Evolutionary conservation across 257 asterid species (phyloP).

Genomic region (Gentiana macrophylla): DNA sequence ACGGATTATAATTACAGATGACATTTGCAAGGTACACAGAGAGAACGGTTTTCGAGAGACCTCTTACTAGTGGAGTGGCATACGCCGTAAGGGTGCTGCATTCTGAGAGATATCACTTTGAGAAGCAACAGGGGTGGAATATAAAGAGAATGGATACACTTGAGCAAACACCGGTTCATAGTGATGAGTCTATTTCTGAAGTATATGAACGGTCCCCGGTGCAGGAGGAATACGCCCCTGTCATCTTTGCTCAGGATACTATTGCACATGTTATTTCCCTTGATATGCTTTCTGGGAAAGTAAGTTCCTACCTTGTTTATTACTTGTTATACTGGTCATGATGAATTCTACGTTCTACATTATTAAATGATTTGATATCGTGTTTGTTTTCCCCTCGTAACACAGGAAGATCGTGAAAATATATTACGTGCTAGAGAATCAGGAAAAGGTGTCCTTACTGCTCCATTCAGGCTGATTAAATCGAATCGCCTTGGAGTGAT

Average conservation of each 20-base stretch:
- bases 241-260: slow-evolving; percentile 95
- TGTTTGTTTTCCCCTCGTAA: neutral
- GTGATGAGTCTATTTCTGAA: slow-evolving; percentile 65
- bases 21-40: slow-evolving; percentile 85
- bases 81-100: slow-evolving; percentile 92
- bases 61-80: slow-evolving; percentile 98
- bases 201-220: slow-evolving; percentile 71
- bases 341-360: neutral
- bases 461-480: slow-evolving; percentile 88
- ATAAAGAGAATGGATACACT: slow-evolving; percentile 81
- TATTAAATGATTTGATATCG: slow-evolving; percentile 5
- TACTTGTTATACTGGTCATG: neutral
- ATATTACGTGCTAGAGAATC: slow-evolving; percentile 92
- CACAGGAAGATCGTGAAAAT: slow-evolving; percentile 96
- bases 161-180: slow-evolving; percentile 82
- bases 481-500: slow-evolving; percentile 92
- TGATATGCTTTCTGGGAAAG: slow-evolving; percentile 98
- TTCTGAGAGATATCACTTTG: slow-evolving; percentile 68
- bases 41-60: slow-evolving; percentile 89
- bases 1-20: slow-evolving; percentile 30
- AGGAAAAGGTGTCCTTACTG: slow-evolving; percentile 95
- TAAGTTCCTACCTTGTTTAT: slow-evolving; percentile 11
- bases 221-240: slow-evolving; percentile 93
- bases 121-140: slow-evolving; percentile 78
- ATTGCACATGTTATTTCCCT: slow-evolving; percentile 89